phyloP scores from a whole-genome alignment of 2,329 filamentous ascomycete species.

The Colletotrichum costaricense region DNA sequence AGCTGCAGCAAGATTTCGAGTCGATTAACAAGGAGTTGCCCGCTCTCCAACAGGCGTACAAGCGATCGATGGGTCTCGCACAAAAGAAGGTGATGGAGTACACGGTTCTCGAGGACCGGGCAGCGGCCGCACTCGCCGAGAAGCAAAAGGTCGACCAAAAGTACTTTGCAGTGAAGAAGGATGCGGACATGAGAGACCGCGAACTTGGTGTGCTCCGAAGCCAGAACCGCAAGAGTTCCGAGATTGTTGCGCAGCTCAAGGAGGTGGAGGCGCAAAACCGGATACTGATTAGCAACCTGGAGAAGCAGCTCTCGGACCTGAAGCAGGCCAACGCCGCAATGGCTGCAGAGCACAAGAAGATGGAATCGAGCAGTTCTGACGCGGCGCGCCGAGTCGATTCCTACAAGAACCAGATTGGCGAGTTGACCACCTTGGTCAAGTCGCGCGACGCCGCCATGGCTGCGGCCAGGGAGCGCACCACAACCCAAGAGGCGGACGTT shows the following conservation, averaged over 20 bases:
- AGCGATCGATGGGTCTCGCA: conserved; percentile 85
- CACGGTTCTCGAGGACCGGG: conserved; percentile 79
- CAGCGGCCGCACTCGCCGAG: conserved; percentile 80
- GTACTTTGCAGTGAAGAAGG: conserved; percentile 95
- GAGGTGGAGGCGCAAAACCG: conserved; percentile 85
- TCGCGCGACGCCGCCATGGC: conserved; percentile 75
- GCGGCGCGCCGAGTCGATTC: conserved; percentile 76
- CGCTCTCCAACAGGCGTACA: conserved; percentile 91
- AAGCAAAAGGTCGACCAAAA: conserved; percentile 98
- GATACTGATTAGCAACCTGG: conserved; percentile 81
- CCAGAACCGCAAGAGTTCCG: conserved; percentile 90
- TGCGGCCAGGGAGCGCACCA: conserved; percentile 65
- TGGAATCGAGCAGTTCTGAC: conserved; percentile 80
- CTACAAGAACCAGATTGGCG: conserved; percentile 79
- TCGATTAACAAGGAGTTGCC: conserved; percentile 89
- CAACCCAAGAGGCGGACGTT: conserved; percentile 77
- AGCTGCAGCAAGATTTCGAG: conserved; percentile 82
- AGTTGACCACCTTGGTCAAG: conserved; percentile 79
- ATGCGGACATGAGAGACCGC: conserved; percentile 84
- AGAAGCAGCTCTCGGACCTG: conserved; percentile 89
- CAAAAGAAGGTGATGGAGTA: conserved; percentile 89
- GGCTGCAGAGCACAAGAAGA: conserved; percentile 77
- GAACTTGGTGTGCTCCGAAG: conserved; percentile 83
- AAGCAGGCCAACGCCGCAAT: conserved; percentile 81
- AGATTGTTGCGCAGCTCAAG: conserved; percentile 94